phyloP scores from a whole-genome alignment of 495 filamentous ascomycete genomes.

The Podospora pseudopauciseta region DNA sequence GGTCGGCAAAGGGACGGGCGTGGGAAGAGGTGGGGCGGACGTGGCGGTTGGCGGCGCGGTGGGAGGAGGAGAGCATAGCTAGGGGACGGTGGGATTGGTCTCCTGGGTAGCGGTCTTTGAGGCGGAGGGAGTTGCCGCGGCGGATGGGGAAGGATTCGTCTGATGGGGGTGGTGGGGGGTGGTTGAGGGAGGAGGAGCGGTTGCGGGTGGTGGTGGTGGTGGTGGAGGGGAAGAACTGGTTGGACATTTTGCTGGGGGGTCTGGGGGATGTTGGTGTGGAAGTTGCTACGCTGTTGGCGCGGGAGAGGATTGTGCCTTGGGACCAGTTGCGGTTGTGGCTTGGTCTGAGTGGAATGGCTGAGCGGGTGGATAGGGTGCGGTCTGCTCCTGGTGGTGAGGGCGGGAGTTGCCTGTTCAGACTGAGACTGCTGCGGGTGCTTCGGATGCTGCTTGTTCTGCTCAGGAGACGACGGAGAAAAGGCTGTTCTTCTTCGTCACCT shows the following conservation, averaged over 20 bases:
- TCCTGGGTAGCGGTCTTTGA: conserved; percentile 48
- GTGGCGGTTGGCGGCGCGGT: conserved; percentile 57
- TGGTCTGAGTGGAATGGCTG: neutral
- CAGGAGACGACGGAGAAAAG: conserved; percentile 21
- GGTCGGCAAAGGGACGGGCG: conserved; percentile 65
- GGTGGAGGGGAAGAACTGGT: neutral
- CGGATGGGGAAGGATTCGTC: conserved; percentile 22
- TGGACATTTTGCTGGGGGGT: neutral
- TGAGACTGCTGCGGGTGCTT: conserved; percentile 4
- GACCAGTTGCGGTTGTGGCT: conserved; percentile 19
- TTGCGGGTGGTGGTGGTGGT: neutral
- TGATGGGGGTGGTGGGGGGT: neutral
- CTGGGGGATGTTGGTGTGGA: neutral
- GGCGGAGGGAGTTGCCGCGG: conserved; percentile 24
- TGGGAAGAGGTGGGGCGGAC: conserved; percentile 18
- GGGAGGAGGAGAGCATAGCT: conserved; percentile 55
- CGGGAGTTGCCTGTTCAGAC: conserved; percentile 12
- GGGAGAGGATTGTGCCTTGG: conserved; percentile 27
- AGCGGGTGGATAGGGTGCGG: neutral
- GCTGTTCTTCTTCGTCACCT: conserved; percentile 16
- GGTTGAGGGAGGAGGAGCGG: neutral
- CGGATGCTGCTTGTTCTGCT: conserved; percentile 22
- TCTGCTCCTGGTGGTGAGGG: conserved; percentile 14
- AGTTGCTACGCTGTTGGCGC: conserved; percentile 29
- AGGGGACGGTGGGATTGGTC: conserved; percentile 62